These are phyloP conservation scores for Pseudogymnoascus sp. DNA, from an alignment of 2,329 filamentous ascomycete genomes.

Conservation along the genomic window DNA sequence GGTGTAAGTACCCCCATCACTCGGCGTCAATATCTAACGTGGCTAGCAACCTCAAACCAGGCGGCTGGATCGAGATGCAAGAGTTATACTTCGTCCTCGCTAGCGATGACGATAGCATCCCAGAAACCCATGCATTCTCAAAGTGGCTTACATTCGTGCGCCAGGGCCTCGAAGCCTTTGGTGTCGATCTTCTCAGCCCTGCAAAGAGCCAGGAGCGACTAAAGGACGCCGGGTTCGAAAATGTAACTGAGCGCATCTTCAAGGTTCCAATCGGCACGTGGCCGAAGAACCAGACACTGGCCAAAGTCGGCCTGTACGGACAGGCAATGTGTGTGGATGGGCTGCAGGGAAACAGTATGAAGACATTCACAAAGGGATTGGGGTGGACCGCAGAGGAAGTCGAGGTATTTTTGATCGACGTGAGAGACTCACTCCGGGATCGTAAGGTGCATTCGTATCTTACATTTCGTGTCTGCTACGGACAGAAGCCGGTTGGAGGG, in stretches of 20 bases:
- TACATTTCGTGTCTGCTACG: not conserved
- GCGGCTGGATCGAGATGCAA: constrained; percentile 28
- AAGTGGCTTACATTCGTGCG: constrained; percentile 8
- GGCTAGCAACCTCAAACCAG: constrained; percentile 18
- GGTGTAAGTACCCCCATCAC: not conserved
- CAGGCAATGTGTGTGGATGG: not conserved
- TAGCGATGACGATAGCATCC: constrained; percentile 15
- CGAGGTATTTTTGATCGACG: not conserved
- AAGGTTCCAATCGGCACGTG: constrained; percentile 43
- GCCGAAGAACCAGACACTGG: constrained; percentile 39
- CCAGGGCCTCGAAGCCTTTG: constrained; percentile 13
- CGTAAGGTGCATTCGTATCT: constrained; percentile 8
- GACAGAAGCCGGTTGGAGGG: not conserved
- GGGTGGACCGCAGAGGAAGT: not conserved
- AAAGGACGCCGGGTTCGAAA: constrained; percentile 12
- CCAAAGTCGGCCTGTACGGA: constrained; percentile 31
- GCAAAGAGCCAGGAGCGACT: constrained; percentile 15
- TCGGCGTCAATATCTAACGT: not conserved
- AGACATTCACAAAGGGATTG: not conserved
- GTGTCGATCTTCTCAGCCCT: constrained; percentile 11
- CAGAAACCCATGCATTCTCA: constrained; percentile 11
- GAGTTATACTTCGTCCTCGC: constrained; percentile 15
- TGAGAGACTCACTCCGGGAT: constrained; percentile 2
- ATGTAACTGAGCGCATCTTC: constrained; percentile 28
- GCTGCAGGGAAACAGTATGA: not conserved